Evolutionary conservation across 1,284 basidiomycete species (phyloP).

Genomic region (Anthracocystis panici-leucophaei): DNA sequence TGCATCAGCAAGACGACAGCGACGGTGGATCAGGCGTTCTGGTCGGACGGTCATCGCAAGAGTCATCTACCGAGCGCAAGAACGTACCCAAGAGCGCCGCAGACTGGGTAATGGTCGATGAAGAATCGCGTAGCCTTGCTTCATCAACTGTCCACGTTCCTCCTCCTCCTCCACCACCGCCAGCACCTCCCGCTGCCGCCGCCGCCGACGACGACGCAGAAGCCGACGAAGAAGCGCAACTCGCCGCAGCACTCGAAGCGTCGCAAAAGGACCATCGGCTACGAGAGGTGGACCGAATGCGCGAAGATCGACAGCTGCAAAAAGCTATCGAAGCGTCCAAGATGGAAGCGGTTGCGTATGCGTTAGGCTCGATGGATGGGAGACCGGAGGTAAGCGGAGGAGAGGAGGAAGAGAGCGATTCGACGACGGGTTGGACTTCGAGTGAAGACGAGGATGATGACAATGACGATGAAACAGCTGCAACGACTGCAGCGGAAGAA

Average conservation of each 20-base stretch:
- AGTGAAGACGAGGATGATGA: conserved; percentile 73
- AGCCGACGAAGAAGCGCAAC: conserved; percentile 35
- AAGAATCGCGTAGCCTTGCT: conserved; percentile 18
- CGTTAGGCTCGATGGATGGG: conserved; percentile 31
- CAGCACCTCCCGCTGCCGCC: too few species aligned
- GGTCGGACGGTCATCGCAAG: conserved; percentile 23
- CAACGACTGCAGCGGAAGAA: conserved; percentile 25
- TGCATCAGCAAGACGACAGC: conserved; percentile 27
- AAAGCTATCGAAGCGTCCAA: conserved; percentile 53
- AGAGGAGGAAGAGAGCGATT: conserved; percentile 66
- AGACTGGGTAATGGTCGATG: conserved; percentile 47
- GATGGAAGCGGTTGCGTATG: conserved; percentile 48
- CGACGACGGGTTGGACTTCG: conserved; percentile 72
- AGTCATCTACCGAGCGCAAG: conserved; percentile 16
- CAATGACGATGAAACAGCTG: conserved; percentile 56
- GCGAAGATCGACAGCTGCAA: conserved; percentile 45
- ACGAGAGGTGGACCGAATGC: conserved; percentile 24
- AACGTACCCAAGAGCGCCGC: conserved; percentile 10
- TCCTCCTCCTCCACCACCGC: conserved; percentile 18
- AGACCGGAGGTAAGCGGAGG: conserved; percentile 35
- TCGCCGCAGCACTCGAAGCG: conserved; percentile 32
- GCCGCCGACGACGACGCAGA: conserved; percentile 6
- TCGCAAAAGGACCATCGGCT: conserved; percentile 31
- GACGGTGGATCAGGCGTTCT: conserved; percentile 42
- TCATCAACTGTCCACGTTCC: conserved; percentile 40